Evolutionary conservation across 805 yeast genomes (phyloP), one percentile per base, ranked within the genome.

Genomic region (Starmerella ratchasimensis): DNA sequence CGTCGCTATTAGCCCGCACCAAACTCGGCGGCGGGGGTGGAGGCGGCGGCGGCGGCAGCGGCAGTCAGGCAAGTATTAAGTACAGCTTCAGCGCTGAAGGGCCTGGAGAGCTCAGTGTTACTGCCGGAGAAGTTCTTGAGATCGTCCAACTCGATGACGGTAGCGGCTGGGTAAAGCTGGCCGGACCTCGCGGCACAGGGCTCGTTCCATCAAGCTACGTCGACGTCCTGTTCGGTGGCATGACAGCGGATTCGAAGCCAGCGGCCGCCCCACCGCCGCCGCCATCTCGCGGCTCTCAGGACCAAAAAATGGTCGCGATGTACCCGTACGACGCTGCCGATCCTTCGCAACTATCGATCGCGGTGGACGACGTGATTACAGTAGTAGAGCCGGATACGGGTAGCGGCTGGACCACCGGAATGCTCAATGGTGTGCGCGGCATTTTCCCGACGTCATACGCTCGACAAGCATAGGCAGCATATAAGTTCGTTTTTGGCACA

Each of bases 351-450:
- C 56, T 90, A 41, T 67, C 71, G 16, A 71, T 90, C 16, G 50
- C 47, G 6, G 76, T 69, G 0, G 95, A 94, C 2, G 96, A 88
- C 44, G 65, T 64, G 38, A 71, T 90, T 15, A 66, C 69, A 9
- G 68, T 90, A 10, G 51, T 80, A 1, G 65, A 62, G 29, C 75
- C 69, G 21, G 81, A 74, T 35, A 80, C 77, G 36, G 86, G 83
- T 8, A 69, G 69, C 28, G 98, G 98, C 0, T 90, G 99, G 99
- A 86, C 96, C 2, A 80, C 76, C 48, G 97, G 96, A 10, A 88
- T 80, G 53, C 42, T 78, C 5, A 63, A 72, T 45, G 90, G 88
- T 0, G 46, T 44, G 6, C 62, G 60, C 15, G 93, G 93, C 1
- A 54, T 79, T 38, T 76, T 81, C 57, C 97, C 97, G 5, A 75